Conservation (phyloP, 352 stramenopile genomes). For the Phytophthora podocarpi region DNA sequence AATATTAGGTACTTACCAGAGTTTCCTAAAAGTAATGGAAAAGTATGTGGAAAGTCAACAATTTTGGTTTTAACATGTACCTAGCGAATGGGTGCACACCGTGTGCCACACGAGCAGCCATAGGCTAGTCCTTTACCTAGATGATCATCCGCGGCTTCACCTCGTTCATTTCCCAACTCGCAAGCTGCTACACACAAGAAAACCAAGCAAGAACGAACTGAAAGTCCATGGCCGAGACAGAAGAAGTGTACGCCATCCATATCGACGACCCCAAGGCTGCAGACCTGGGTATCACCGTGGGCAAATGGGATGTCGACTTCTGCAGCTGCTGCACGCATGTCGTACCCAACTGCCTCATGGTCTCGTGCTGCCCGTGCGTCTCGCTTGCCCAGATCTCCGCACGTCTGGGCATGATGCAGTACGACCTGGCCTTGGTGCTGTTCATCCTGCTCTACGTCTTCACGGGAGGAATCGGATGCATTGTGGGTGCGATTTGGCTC, state of each 20-base stretch:
- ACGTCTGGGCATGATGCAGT: slow-evolving; percentile 12
- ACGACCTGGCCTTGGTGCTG: not conserved
- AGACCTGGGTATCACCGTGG: slow-evolving; percentile 28
- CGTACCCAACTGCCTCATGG: slow-evolving; percentile 48
- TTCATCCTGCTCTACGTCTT: slow-evolving; percentile 17
- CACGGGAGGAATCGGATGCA: slow-evolving; percentile 6
- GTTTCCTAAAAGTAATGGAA: too few species aligned
- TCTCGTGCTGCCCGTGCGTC: too few species aligned
- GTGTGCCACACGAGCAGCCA: too few species aligned
- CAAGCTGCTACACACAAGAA: slow-evolving; percentile 4
- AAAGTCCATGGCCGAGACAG: slow-evolving; percentile 14
- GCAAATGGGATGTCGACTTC: slow-evolving; percentile 13
- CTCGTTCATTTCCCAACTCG: slow-evolving; percentile 10
- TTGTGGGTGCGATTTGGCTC: slow-evolving; percentile 22
- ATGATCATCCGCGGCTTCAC: not conserved
- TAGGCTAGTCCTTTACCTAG: slow-evolving; percentile 1
- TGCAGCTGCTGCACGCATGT: slow-evolving; percentile 37
- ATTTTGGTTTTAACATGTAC: not conserved
- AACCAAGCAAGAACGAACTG: not conserved
- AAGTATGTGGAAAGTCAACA: too few species aligned
- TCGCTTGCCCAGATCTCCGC: slow-evolving; percentile 3
- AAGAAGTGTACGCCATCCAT: slow-evolving; percentile 19
- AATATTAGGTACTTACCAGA: not conserved
- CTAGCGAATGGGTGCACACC: not conserved
- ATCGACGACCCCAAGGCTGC: slow-evolving; percentile 17